A percentile compares a stretch with the other conserved stretches of the same genome.
phyloP scores from a whole-genome alignment of 2,329 filamentous ascomycete species.

The Phyllosticta ampelicida region DNA sequence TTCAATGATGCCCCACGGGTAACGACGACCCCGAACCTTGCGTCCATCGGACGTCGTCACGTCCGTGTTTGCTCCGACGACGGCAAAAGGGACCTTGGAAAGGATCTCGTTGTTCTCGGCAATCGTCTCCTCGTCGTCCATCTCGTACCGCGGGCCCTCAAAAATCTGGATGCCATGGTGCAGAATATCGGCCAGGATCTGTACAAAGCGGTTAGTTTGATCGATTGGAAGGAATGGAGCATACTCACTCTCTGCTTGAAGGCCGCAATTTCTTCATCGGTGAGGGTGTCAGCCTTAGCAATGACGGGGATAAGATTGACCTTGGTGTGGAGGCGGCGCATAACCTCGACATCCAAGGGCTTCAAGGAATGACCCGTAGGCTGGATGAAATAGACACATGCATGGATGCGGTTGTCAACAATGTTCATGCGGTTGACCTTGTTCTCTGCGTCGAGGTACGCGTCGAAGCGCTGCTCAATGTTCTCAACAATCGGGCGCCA shows the following conservation, averaged over 20 bases:
- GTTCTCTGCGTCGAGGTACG: slow-evolving; percentile 98
- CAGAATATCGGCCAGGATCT: slow-evolving; percentile 96
- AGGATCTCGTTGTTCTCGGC: slow-evolving; percentile 99
- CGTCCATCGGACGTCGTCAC: slow-evolving; percentile 84
- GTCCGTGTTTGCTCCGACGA: slow-evolving; percentile 94
- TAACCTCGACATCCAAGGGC: slow-evolving; percentile 97
- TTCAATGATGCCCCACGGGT: slow-evolving; percentile 98
- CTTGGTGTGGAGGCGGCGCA: slow-evolving; percentile 99
- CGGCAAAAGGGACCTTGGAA: slow-evolving; percentile 98
- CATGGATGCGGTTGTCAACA: slow-evolving; percentile 97
- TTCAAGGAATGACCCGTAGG: slow-evolving; percentile 97
- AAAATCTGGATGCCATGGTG: slow-evolving; percentile 98
- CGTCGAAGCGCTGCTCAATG: slow-evolving; percentile 98
- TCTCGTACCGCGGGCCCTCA: slow-evolving; percentile 94
- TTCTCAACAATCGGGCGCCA: slow-evolving; percentile 99
- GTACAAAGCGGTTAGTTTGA: slow-evolving; percentile 7
- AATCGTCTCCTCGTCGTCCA: slow-evolving; percentile 98
- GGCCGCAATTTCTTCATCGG: slow-evolving; percentile 84
- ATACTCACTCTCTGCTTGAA: slow-evolving; percentile 91
- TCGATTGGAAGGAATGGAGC: background rate
- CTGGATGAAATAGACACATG: slow-evolving; percentile 99
- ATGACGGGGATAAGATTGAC: slow-evolving; percentile 99
- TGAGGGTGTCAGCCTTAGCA: slow-evolving; percentile 95
- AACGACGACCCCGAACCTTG: slow-evolving; percentile 89
- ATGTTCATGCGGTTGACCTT: slow-evolving; percentile 99